Percentiles rank a stretch among this genome's conserved stretches.
phyloP scores from a whole-genome alignment of 495 filamentous ascomycete genomes.

The Talaromyces wortmannii region DNA sequence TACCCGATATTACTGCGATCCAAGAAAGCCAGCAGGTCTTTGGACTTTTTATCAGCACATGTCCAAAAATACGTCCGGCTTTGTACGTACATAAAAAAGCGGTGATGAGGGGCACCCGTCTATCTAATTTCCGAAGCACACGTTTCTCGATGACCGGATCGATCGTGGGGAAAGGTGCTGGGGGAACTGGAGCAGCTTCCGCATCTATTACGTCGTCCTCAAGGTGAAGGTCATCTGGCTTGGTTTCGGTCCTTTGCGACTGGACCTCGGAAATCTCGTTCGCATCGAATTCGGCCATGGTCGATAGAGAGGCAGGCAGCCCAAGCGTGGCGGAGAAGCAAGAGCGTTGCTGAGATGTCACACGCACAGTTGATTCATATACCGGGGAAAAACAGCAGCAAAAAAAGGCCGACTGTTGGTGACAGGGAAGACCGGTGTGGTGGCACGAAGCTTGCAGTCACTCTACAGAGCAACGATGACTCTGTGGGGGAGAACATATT shows the following conservation, averaged over 20 bases:
- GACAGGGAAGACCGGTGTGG: no score
- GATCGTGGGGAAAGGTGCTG: conserved; percentile 15
- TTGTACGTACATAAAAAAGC: conserved; percentile 42
- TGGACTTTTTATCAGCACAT: conserved; percentile 4
- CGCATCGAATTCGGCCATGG: no score
- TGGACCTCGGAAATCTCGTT: background rate
- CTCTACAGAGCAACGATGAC: no score
- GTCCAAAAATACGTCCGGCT: background rate
- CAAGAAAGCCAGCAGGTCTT: conserved; percentile 59
- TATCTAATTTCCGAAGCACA: conserved; percentile 55
- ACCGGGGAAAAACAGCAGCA: no score
- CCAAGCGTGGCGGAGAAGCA: no score
- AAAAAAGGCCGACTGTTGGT: no score
- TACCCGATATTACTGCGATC: conserved; percentile 64
- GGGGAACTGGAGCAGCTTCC: background rate
- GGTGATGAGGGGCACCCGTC: conserved; percentile 41
- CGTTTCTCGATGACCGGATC: conserved; percentile 48
- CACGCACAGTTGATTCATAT: no score
- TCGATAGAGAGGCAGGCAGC: no score
- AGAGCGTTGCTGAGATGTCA: no score
- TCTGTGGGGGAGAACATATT: no score
- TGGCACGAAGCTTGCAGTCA: no score
- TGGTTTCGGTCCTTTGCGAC: background rate
- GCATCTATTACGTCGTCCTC: background rate
- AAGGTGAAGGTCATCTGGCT: background rate